Evolutionary conservation across 441 rosid genomes (phyloP).

Genomic region (Manihot esculenta): DNA sequence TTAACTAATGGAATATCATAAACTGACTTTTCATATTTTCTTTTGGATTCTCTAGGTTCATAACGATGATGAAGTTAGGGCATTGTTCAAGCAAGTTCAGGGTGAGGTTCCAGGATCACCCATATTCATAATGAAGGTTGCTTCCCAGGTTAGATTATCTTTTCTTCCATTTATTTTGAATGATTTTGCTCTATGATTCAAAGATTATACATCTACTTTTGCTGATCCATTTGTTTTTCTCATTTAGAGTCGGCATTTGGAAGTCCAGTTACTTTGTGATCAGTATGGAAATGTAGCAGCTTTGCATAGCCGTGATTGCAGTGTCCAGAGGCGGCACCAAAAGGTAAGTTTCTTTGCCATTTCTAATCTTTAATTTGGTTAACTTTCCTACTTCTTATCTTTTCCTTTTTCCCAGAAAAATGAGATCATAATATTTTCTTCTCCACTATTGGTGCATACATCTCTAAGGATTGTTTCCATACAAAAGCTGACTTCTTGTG

Average conservation of each 20-base stretch:
- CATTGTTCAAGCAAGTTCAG: constrained; percentile 99
- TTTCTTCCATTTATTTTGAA: constrained; percentile 24
- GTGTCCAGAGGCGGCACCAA: constrained; percentile 99
- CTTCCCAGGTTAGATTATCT: constrained; percentile 86
- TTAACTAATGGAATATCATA: constrained; percentile 12
- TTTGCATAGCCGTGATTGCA: constrained; percentile 99
- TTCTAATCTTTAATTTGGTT: constrained; percentile 16
- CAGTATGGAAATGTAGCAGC: constrained; percentile 98
- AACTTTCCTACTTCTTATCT: background rate
- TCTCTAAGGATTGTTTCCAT: constrained; percentile 13
- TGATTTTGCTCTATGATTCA: constrained; percentile 21
- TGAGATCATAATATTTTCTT: background rate
- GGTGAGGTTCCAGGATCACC: constrained; percentile 99
- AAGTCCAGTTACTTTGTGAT: constrained; percentile 98
- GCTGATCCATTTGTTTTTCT: constrained; percentile 25
- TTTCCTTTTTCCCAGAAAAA: background rate
- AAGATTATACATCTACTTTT: constrained; percentile 14
- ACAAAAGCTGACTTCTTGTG: constrained; percentile 20
- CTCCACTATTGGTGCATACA: background rate
- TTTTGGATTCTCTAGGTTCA: constrained; percentile 62
- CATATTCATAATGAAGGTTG: constrained; percentile 99
- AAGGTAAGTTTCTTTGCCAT: constrained; percentile 53
- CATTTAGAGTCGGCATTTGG: constrained; percentile 93
- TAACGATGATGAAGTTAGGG: constrained; percentile 96
- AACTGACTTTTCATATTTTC: background rate